Evolutionary conservation across 176 grass and related monocot genomes (phyloP).

Genomic region (Leersia perrieri): DNA sequence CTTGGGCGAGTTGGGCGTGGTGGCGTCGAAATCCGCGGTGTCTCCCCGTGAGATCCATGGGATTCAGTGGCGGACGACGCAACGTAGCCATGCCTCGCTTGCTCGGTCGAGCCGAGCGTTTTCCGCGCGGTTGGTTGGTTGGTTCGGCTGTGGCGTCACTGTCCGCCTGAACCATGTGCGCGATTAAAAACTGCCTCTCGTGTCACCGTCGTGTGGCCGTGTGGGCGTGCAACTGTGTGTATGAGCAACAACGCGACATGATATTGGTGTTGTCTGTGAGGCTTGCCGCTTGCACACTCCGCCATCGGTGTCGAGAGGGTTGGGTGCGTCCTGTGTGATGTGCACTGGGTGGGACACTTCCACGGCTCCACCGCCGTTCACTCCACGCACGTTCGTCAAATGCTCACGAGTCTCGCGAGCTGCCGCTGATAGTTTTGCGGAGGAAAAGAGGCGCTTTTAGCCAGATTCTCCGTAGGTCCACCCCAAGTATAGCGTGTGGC

Average conservation of each 20-base stretch:
- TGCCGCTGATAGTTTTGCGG: background rate
- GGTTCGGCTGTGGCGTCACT: background rate
- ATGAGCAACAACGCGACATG: background rate
- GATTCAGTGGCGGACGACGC: background rate
- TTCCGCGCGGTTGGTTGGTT: no score
- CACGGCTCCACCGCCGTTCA: background rate
- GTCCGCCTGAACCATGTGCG: slow-evolving; percentile 6
- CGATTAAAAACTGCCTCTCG: background rate
- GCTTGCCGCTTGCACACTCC: no score
- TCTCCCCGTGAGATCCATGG: background rate
- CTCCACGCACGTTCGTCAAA: background rate
- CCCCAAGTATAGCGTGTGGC: background rate
- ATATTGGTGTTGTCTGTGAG: no score
- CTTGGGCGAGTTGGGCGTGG: background rate
- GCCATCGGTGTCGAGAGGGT: background rate
- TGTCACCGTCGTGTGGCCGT: background rate
- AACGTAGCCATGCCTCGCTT: background rate
- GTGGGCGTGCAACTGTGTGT: background rate
- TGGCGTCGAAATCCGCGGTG: background rate
- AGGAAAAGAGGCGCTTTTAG: background rate
- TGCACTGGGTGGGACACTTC: background rate
- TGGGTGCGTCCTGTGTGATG: background rate
- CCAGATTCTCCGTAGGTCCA: background rate
- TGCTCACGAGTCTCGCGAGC: background rate
- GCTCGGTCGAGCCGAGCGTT: background rate